Evolutionary conservation across 192 early-diverging fungal species (phyloP), one percentile per base, ranked within the genome.

Genomic region (Coemansia sp.): DNA sequence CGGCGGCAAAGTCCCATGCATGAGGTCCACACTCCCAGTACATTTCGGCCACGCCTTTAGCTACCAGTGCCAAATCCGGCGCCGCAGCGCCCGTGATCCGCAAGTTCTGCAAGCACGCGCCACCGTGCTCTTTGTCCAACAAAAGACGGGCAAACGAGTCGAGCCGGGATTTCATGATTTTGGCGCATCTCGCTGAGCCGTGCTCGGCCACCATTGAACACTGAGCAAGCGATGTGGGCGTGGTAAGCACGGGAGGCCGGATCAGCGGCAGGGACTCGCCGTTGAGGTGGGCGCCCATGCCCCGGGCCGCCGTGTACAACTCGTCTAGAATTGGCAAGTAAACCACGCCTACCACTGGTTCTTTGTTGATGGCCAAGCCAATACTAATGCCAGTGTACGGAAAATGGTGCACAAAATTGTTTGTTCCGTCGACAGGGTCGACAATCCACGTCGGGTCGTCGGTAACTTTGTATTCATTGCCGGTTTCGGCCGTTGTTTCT

Each of bases 251-350:
- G 1, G 85, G 74, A 38, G 78, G 68, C 13, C 75, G 65, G 29
- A 85, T 83, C 4, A 93, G 59, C 5, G 91, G 92, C 47, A 94
- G 75, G 6, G 66, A 74, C 24, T 71, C 58, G 54, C 70, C 74
- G 22, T 76, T 76, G 37, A 82, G 41, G 47, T 65, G 65, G 0
- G 78, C 69, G 32, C 78, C 78, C 18, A 59, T 55, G 1, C 78
- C 78, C 4, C 57, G 65, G 10, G 67, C 64, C 0, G 70, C 64
- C n/a, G 62, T 68, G 65, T 85, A 90, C 59, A 91, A 80, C 70
- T 98, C 92, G 66, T 92, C 81, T 55, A 96, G 73, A 14, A 98
- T 83, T 13, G 96, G 96, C 71, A 94, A 90, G 68, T 88, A 95
- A 7, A 98, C 86, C 12, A 94, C 94, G 13, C 96, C 96, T 9